Evolutionary conservation across 2,329 filamentous ascomycete genomes (phyloP), one percentile per base, ranked within the genome.

Genomic region (Aspergillus pseudoviridinutans): DNA sequence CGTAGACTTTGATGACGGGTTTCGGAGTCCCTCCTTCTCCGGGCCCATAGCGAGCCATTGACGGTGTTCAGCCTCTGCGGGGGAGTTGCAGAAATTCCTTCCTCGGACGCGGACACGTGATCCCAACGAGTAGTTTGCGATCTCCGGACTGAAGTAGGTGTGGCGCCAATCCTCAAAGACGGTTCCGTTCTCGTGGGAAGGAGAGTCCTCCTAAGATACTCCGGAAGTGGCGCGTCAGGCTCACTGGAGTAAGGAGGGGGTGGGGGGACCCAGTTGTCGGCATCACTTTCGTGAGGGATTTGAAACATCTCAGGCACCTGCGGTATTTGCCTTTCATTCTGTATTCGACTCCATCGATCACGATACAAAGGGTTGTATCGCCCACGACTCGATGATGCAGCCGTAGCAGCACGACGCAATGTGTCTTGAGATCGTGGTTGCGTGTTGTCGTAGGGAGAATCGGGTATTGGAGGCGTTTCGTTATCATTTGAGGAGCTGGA

Each of bases 241-340:
- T 76, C 68, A 8, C 66, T 71, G 24, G 67, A 71, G 58, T 95
- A 95, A 1, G 90, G 90, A 3, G 91, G 91, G 8, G 91, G 91
- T 4, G 91, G 91, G 4, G 90, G 89, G 4, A 92, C 88, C 91
- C 91, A 95, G 65, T 92, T 91, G 66, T 94, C 91, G 3, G 90
- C 90, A 70, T 94, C 90, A 61, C 90, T 93, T 73, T 94, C 90
- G 71, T 94, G 90, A 3, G 90, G 90, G 64, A 91, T 82, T 66
- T 92, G 88, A 46, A 66, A 64, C 25, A 53, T 27, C 22, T 57
- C 55, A 9, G 60, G 58, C 32, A 54, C 42, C 17, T 56, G 56
- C 20, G 60, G 58, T 28, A 58, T 54, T 24, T 51, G 58, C 42
- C 51, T 50, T 4, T 53, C 38, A 20, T 56, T 57, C 24, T 84